These are phyloP conservation scores for Talaromyces trachyspermus DNA, from an alignment of 495 filamentous ascomycete species.

Conservation along the genomic window DNA sequence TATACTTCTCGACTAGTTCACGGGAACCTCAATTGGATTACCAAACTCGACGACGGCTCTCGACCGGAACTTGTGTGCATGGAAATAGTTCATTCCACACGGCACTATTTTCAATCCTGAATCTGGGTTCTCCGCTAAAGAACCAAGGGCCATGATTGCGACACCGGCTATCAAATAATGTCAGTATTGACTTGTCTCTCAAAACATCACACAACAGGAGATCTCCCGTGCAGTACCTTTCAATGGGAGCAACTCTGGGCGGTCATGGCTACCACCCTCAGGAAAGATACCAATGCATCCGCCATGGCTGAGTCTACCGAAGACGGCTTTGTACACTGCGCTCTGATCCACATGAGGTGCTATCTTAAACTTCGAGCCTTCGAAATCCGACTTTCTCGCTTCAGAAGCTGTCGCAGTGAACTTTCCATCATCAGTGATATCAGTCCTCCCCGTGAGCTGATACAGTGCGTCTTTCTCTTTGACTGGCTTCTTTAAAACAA, in stretches of 20 bases:
- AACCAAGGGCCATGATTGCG: slow-evolving; percentile 94
- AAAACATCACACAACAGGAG: too few species aligned
- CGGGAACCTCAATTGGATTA: slow-evolving; percentile 72
- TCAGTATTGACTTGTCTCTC: too few species aligned
- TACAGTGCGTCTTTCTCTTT: slow-evolving; percentile 57
- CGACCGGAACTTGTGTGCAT: slow-evolving; percentile 97
- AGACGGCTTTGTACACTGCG: slow-evolving; percentile 88
- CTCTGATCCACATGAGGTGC: slow-evolving; percentile 94
- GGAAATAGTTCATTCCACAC: slow-evolving; percentile 99
- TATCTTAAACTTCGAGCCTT: slow-evolving; percentile 76
- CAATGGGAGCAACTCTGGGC: slow-evolving; percentile 83
- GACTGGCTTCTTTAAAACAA: slow-evolving; percentile 81
- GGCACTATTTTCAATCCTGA: slow-evolving; percentile 97
- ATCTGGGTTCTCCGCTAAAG: slow-evolving; percentile 78
- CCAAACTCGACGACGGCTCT: slow-evolving; percentile 96
- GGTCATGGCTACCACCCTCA: slow-evolving; percentile 95
- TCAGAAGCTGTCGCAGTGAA: slow-evolving; percentile 46
- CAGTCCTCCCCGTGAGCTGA: slow-evolving; percentile 71
- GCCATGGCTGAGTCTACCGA: slow-evolving; percentile 66
- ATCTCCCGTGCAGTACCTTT: too few species aligned
- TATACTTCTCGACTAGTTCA: slow-evolving; percentile 81
- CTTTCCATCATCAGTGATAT: slow-evolving; percentile 52
- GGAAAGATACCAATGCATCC: slow-evolving; percentile 97
- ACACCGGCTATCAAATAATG: slow-evolving; percentile 65
- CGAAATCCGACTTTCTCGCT: slow-evolving; percentile 38